These are phyloP conservation scores for Rhodotorula sp. DNA, from an alignment of 1,284 basidiomycete genomes.

Conservation along the genomic window DNA sequence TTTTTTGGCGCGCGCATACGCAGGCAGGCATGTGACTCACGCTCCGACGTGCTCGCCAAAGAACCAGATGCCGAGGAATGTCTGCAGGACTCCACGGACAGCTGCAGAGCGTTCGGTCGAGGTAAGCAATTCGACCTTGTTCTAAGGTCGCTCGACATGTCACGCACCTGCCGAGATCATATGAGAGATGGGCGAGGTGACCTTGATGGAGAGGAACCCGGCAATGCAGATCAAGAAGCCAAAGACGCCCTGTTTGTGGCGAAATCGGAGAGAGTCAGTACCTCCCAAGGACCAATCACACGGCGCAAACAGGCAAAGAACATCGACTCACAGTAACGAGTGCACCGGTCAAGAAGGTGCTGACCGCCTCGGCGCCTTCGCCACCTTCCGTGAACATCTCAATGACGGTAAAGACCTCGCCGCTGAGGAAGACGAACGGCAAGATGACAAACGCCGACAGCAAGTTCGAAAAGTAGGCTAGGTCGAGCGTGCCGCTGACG, in stretches of 20 bases:
- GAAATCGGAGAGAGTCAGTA: not conserved
- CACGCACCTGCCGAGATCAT: conserved; percentile 80
- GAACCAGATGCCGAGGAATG: conserved; percentile 68
- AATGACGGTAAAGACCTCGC: conserved; percentile 64
- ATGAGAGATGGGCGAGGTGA: conserved; percentile 87
- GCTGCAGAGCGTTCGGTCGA: conserved; percentile 51
- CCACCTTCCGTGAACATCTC: conserved; percentile 59
- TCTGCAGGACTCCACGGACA: conserved; percentile 73
- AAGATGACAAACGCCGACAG: conserved; percentile 63
- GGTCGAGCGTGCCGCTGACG: conserved; percentile 71
- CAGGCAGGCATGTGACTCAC: conserved; percentile 55
- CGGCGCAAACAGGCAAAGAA: not conserved
- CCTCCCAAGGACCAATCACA: not conserved
- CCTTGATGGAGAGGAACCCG: conserved; percentile 82
- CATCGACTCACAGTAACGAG: conserved; percentile 62
- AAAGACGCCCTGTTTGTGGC: conserved; percentile 61
- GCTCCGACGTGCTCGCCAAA: conserved; percentile 72
- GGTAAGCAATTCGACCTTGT: conserved; percentile 48
- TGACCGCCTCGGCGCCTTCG: conserved; percentile 53
- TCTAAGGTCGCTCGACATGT: no score
- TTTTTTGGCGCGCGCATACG: not conserved
- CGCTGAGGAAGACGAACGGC: conserved; percentile 66
- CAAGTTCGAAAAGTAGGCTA: conserved; percentile 82
- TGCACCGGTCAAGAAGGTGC: conserved; percentile 74
- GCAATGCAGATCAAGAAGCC: conserved; percentile 88